Evolutionary conservation across 2,329 filamentous ascomycete species (phyloP).

Genomic region (Dactylellina parvicollis): DNA sequence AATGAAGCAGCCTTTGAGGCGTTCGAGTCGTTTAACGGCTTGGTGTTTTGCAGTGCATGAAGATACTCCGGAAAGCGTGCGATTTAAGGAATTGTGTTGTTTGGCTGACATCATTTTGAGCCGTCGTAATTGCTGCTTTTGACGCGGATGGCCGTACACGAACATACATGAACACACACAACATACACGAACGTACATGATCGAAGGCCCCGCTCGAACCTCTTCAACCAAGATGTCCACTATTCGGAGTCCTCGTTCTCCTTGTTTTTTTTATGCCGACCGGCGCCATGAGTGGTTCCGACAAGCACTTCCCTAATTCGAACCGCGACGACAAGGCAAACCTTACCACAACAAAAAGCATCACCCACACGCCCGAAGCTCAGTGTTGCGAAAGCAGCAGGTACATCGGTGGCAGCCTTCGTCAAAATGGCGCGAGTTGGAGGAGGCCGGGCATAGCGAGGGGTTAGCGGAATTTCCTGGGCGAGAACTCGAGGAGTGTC

Average conservation of each 20-base stretch:
- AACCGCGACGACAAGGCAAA: slow-evolving; percentile 43
- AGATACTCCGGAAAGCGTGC: slow-evolving; percentile 1
- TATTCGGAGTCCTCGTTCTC: background rate
- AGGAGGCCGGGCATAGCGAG: slow-evolving; percentile 3
- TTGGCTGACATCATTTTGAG: slow-evolving; percentile 31
- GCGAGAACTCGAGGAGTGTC: slow-evolving; percentile 21
- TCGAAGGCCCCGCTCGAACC: background rate
- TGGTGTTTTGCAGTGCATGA: background rate
- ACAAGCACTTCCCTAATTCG: slow-evolving; percentile 53
- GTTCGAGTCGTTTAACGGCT: background rate
- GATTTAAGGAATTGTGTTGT: slow-evolving; percentile 28
- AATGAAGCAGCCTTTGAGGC: slow-evolving; percentile 20
- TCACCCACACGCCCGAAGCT: slow-evolving; percentile 21
- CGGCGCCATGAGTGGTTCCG: slow-evolving; percentile 21
- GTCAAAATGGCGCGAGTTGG: slow-evolving; percentile 36
- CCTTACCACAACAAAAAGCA: slow-evolving; percentile 26
- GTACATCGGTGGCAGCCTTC: slow-evolving; percentile 52
- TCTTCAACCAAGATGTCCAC: background rate
- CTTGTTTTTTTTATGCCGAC: slow-evolving; percentile 16
- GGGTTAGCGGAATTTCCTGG: slow-evolving; percentile 42
- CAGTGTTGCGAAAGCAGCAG: slow-evolving; percentile 46
- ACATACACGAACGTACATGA: too few species aligned
- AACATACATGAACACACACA: too few species aligned
- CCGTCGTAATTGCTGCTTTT: slow-evolving; percentile 7
- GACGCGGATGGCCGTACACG: background rate